These are phyloP conservation scores for Plasmodium inui DNA, from an alignment of 169 alveolate species.

Conservation along the genomic window DNA sequence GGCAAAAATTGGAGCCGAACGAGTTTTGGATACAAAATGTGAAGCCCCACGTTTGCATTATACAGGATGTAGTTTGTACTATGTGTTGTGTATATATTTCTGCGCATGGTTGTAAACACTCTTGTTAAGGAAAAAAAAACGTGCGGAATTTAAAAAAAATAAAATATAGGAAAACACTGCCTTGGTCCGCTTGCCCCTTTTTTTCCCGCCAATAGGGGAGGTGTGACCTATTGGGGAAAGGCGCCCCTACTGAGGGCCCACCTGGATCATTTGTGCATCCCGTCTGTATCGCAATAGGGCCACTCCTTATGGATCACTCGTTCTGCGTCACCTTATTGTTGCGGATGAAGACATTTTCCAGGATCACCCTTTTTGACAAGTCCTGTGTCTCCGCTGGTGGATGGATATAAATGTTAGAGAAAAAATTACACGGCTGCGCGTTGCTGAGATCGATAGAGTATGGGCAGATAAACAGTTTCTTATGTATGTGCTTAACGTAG, in stretches of 20 bases:
- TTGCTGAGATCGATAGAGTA: conserved; percentile 57
- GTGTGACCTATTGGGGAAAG: background rate
- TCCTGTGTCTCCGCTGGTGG: conserved; percentile 61
- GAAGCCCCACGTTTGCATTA: background rate
- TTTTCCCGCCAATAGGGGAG: background rate
- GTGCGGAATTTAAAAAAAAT: background rate
- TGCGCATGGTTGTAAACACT: background rate
- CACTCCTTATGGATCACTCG: background rate
- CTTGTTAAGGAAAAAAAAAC: background rate
- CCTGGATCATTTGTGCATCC: background rate
- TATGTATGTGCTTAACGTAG: conserved; percentile 57
- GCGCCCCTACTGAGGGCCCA: background rate
- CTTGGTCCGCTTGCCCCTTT: background rate
- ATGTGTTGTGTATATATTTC: background rate
- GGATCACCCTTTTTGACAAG: conserved; percentile 64
- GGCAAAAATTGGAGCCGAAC: background rate
- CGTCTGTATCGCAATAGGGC: background rate
- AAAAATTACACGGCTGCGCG: conserved; percentile 67
- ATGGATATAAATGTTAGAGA: conserved; percentile 56
- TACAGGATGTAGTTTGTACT: background rate
- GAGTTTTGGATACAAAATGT: background rate
- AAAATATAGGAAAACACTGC: background rate
- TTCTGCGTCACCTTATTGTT: conserved; percentile 8
- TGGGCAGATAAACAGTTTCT: conserved; percentile 74
- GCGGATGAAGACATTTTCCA: conserved; percentile 55